Evolutionary conservation across 441 rosid genomes (phyloP).

Genomic region (Syzygium malaccense): DNA sequence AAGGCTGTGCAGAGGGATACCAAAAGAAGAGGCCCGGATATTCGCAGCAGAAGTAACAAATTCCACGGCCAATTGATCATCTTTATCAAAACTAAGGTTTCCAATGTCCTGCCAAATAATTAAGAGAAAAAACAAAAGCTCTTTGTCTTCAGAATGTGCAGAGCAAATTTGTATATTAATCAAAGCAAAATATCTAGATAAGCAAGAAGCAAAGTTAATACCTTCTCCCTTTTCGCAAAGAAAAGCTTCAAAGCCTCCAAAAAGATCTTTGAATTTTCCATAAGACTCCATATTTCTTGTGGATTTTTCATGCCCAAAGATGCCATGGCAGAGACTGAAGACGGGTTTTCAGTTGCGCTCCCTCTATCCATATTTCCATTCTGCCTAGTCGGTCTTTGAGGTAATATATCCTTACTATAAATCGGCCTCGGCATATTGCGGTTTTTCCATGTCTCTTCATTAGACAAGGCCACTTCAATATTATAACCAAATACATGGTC

Average conservation of each 20-base stretch:
- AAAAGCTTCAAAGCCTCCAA: conserved; percentile 69
- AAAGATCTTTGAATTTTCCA: conserved; percentile 73
- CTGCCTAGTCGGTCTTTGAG: conserved; percentile 36
- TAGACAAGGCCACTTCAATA: conserved; percentile 82
- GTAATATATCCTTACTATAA: conserved; percentile 55
- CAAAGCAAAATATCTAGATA: neutral
- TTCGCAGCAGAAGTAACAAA: conserved; percentile 98
- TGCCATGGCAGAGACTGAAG: conserved; percentile 63
- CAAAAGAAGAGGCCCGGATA: conserved; percentile 88
- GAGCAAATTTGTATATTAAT: neutral
- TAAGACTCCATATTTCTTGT: conserved; percentile 87
- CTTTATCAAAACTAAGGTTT: conserved; percentile 87
- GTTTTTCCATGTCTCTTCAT: conserved; percentile 94
- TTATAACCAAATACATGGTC: conserved; percentile 97
- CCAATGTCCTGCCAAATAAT: conserved; percentile 66
- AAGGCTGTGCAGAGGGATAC: conserved; percentile 89
- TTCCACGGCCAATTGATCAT: conserved; percentile 96
- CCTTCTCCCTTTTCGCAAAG: conserved; percentile 70
- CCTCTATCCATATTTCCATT: conserved; percentile 55
- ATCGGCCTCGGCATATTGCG: conserved; percentile 73
- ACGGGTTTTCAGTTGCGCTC: conserved; percentile 26
- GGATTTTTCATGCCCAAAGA: conserved; percentile 92
- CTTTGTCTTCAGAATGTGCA: neutral
- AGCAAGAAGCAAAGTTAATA: conserved; percentile 8
- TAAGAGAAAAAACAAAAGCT: neutral